Percentiles rank a stretch among this genome's conserved stretches.
These are phyloP conservation scores for Penicillium samsonianum DNA, from an alignment of 495 filamentous ascomycete species.

Conservation along the genomic window DNA sequence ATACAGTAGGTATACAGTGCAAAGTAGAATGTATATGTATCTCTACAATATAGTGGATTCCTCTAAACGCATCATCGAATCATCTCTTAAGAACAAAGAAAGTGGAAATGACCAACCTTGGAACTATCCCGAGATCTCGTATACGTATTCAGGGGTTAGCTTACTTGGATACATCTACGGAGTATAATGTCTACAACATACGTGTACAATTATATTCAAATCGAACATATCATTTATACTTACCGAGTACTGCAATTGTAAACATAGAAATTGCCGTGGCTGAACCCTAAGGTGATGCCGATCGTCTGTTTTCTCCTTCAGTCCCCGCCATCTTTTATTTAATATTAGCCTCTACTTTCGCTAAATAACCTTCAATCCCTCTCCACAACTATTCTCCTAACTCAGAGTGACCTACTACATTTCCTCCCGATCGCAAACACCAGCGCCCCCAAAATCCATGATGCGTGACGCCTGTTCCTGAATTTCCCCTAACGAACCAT, in stretches of 20 bases:
- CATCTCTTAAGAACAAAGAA: no score
- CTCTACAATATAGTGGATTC: no score
- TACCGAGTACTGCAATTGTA: no score
- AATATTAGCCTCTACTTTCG: background rate
- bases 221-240: slow-evolving; percentile 12
- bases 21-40: no score
- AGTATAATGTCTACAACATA: background rate
- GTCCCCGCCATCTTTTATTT: slow-evolving; percentile 28
- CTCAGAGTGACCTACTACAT: no score
- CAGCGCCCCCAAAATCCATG: slow-evolving; percentile 10
- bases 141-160: background rate
- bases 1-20: no score
- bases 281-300: slow-evolving; percentile 20
- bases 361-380: slow-evolving; percentile 10
- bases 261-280: slow-evolving; percentile 20
- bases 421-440: background rate
- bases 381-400: slow-evolving; percentile 10
- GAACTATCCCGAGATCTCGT: no score
- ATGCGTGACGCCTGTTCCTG: slow-evolving; percentile 24
- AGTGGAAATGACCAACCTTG: background rate
- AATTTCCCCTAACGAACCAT: slow-evolving; percentile 8
- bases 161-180: background rate
- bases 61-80: no score
- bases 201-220: background rate
- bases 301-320: slow-evolving; percentile 22